Base-by-base conservation (phyloP, 2,329 filamentous ascomycete genomes). In the Colletotrichum sp. region DNA sequence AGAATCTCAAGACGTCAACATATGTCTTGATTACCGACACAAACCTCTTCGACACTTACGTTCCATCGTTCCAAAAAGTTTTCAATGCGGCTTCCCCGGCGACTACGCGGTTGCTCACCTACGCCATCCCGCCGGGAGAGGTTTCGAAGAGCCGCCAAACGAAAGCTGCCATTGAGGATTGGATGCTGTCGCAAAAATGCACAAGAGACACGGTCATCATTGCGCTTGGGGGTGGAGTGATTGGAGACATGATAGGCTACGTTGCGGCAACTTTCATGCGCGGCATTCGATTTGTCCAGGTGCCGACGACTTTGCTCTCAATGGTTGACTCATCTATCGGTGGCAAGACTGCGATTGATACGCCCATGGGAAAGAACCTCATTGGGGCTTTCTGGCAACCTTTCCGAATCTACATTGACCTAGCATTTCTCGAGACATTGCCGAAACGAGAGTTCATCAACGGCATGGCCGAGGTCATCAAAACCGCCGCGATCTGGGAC, bases 271-370 rank as follows among this genome's bases (percentile, higher is more conserved):
- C 97, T 49, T 99, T 99, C 87, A 99, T 99, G 97, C 94, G 97
- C 80, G 97, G 97, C 72, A 94, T 99, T 78, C 95, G 95, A 79
- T 98, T 98, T 83, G 96, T 98, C 57, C 97, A 99, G 86, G 96
- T 99, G 63, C 97, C 97, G 2, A 99, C 97, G 12, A 98, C 96
- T 1, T 89, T 99, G 73, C 90, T 99, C 69, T 93, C 97, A 78
- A 99, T 99, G 97, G 97, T 99, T 57, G 97, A 99, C 86, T 99
- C 96, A 62, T 98, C 96, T 49, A 99, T 99, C 82, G 97, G 97
- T 77, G 97, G 97, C 78, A 99, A 99, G 89, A 99, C 97, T 12
- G 97, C 97, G 72, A 99, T 99, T 84, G 97, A 99, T 83, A 98
- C 95, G 0, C 96, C 96, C 9, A 92, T 96, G 83, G 97, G 97